These are phyloP conservation scores for Aspergillus ibericus DNA, from an alignment of 2,329 filamentous ascomycete genomes.

Conservation along the genomic window DNA sequence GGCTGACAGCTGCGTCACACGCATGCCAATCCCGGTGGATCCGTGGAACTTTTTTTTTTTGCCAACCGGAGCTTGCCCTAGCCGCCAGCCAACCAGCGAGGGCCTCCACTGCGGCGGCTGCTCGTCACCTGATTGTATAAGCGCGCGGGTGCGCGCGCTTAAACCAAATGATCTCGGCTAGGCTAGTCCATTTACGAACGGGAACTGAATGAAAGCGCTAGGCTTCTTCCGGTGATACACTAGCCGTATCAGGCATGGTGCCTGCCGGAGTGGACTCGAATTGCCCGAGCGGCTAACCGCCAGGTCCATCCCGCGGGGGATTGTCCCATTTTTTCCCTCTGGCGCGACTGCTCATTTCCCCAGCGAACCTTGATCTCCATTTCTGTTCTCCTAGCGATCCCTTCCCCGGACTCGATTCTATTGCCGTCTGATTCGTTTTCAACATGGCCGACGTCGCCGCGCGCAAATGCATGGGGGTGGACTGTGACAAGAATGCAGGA, in stretches of 20 bases:
- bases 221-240: background rate
- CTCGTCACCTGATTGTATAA: background rate
- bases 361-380: background rate
- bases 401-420: background rate
- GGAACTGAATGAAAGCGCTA: background rate
- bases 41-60: background rate
- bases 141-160: background rate
- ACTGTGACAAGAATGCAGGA: slow-evolving; percentile 85
- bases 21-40: background rate
- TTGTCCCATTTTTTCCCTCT: slow-evolving; percentile 13
- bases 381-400: background rate
- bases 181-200: slow-evolving; percentile 2
- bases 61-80: background rate
- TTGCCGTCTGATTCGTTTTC: background rate
- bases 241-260: background rate
- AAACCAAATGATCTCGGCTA: background rate
- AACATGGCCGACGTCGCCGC: slow-evolving; percentile 34
- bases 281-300: slow-evolving; percentile 4
- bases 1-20: slow-evolving; percentile 1
- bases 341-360: background rate
- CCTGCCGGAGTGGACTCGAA: background rate
- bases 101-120: background rate
- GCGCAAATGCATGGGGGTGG: slow-evolving; percentile 68
- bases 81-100: background rate
- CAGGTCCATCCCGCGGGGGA: slow-evolving; percentile 9